Percentiles rank a stretch among this genome's conserved stretches.
phyloP scores from a whole-genome alignment of 2,329 filamentous ascomycete species.

The Incumbomyces lentus region DNA sequence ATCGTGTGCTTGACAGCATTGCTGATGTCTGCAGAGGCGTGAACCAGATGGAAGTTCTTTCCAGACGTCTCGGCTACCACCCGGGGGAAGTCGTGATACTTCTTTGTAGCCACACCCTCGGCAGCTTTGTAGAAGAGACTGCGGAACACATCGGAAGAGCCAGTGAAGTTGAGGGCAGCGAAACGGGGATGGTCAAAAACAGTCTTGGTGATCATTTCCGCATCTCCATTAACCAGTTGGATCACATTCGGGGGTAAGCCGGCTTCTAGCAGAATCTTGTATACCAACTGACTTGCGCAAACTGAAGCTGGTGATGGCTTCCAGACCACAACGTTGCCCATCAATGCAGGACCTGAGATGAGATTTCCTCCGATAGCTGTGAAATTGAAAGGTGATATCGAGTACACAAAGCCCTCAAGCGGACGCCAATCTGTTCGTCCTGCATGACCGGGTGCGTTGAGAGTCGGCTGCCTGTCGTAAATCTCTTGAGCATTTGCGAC shows the following conservation, averaged over 20 bases:
- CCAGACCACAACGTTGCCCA: slow-evolving; percentile 36
- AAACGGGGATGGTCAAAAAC: slow-evolving; percentile 30
- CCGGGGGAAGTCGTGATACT: slow-evolving; percentile 32
- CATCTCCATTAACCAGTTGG: slow-evolving; percentile 32
- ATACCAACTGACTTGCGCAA: slow-evolving; percentile 27
- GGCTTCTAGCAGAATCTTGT: slow-evolving; percentile 33
- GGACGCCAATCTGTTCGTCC: slow-evolving; percentile 28
- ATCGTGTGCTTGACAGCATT: slow-evolving; percentile 39
- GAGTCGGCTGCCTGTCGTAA: slow-evolving; percentile 28
- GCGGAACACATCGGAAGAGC: slow-evolving; percentile 31
- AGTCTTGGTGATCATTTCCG: slow-evolving; percentile 27
- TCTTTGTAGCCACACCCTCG: slow-evolving; percentile 22
- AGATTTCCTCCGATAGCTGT: slow-evolving; percentile 32
- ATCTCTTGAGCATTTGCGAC: slow-evolving; percentile 27
- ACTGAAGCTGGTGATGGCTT: slow-evolving; percentile 30
- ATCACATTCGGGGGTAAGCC: slow-evolving; percentile 31
- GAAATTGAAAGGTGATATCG: slow-evolving; percentile 36
- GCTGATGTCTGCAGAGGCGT: slow-evolving; percentile 37
- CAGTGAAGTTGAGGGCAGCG: slow-evolving; percentile 30
- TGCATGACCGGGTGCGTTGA: slow-evolving; percentile 17
- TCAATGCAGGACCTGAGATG: slow-evolving; percentile 26
- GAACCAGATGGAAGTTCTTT: slow-evolving; percentile 45
- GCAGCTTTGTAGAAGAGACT: slow-evolving; percentile 26
- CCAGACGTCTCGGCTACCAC: slow-evolving; percentile 44
- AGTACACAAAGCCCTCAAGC: slow-evolving; percentile 35